Evolutionary conservation across 768 basidiomycete genomes (phyloP), one percentile per base, ranked within the genome.

Genomic region (Macrolepiota dolichaula): DNA sequence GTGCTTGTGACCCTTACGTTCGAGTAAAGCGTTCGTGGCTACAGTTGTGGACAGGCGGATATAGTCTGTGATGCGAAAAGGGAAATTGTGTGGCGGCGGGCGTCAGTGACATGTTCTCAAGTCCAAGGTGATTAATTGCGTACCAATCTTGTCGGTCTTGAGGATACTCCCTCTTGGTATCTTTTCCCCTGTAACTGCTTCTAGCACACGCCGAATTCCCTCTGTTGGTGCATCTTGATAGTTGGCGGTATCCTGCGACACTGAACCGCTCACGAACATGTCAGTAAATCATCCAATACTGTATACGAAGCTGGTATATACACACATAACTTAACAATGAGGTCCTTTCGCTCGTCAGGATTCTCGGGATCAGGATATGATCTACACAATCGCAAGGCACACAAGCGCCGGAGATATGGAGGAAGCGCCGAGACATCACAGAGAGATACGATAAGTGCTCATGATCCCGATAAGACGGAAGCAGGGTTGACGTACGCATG

Each of bases 151-250:
- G 64, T 87, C 83, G 4, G 91, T 93, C 17, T 86, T 81, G 17
- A 97, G 77, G 6, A 84, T 77, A 7, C 74, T 68, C 2, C 88
- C 89, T 57, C 96, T 79, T 1, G 85, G 80, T 57, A 95, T 88
- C 62, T 76, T 77, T 58, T 85, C 72, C 1, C 89, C 89, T 0
- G 87, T 89, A 0, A 90, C 85, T 7, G 78, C 79, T 74, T 97
- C 94, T 3, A 98, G 72, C 1, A 96, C 84, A 15, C 96, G 81
- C 9, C 96, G 80, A 63, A 96, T 94, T 1, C 94, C 96, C 72
- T 98, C 95, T 0, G 94, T 96, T 0, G 96, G 96, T 0, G 96
- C 96, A 76, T 98, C 96, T 2, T 75, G 73, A 73, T 98, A 98
- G 69, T 95, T 94, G 17, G 76, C 78, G 0, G 91, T 85, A 74